These are phyloP conservation scores for Wickerhamiella kazuoi DNA, from an alignment of 805 yeast genomes.

Conservation along the genomic window DNA sequence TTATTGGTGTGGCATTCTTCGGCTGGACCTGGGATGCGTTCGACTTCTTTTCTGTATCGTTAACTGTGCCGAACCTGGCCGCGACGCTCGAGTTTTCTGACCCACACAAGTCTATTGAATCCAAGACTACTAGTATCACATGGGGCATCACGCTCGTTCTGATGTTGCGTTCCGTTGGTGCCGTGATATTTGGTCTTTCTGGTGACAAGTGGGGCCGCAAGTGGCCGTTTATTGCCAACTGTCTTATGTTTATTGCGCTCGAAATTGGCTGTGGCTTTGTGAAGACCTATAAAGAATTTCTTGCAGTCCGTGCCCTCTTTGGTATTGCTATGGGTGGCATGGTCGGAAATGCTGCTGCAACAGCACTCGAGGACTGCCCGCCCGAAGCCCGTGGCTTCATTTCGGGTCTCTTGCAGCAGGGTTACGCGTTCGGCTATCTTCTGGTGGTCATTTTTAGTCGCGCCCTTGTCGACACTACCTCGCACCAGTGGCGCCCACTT, in stretches of 20 bases:
- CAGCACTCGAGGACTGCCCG: slow-evolving; percentile 52
- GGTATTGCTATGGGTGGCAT: slow-evolving; percentile 62
- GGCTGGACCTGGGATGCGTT: slow-evolving; percentile 64
- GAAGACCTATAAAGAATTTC: slow-evolving; percentile 37
- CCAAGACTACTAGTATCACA: slow-evolving; percentile 33
- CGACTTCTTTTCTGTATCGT: slow-evolving; percentile 48
- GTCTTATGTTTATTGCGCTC: slow-evolving; percentile 32
- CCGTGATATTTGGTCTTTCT: slow-evolving; percentile 43
- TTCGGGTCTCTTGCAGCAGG: slow-evolving; percentile 63
- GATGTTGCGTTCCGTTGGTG: slow-evolving; percentile 58
- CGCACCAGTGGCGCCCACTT: slow-evolving; percentile 48
- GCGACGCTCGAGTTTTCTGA: slow-evolving; percentile 22
- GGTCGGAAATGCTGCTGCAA: slow-evolving; percentile 47
- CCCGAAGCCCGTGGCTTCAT: slow-evolving; percentile 39
- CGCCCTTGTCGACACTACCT: slow-evolving; percentile 33
- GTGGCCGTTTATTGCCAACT: slow-evolving; percentile 42
- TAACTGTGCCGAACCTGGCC: slow-evolving; percentile 37
- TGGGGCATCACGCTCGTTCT: slow-evolving; percentile 61
- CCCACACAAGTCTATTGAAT: slow-evolving; percentile 3
- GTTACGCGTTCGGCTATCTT: slow-evolving; percentile 56
- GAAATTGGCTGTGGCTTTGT: slow-evolving; percentile 55
- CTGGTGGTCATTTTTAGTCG: slow-evolving; percentile 48
- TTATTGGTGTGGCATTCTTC: slow-evolving; percentile 38
- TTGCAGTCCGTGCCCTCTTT: slow-evolving; percentile 44
- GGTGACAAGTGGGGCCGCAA: slow-evolving; percentile 52